Conservation (phyloP, 2,329 filamentous ascomycete genomes). For the Exophiala aquamarina region DNA sequence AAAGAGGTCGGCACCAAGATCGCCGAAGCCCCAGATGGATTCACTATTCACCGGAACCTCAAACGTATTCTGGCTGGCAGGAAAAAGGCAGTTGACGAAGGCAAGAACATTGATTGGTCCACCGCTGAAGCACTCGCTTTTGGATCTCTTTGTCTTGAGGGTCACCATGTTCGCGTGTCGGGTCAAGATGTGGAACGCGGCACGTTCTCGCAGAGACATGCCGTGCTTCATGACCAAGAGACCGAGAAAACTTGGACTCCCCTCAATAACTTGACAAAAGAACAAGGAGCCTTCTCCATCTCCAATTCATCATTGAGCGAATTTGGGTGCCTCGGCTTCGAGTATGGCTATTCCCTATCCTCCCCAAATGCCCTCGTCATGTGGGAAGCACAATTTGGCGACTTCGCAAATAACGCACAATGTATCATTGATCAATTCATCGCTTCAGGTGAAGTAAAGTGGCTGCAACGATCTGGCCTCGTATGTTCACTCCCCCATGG, state of each 20-base stretch:
- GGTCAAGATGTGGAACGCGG: conserved; percentile 99
- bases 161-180: conserved; percentile 95
- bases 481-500: conserved; percentile 96
- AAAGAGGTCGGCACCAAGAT: conserved; percentile 82
- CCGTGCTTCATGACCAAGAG: conserved; percentile 96
- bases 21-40: conserved; percentile 75
- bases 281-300: conserved; percentile 95
- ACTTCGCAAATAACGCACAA: conserved; percentile 99
- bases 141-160: conserved; percentile 84
- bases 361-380: conserved; percentile 97
- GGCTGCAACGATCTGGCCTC: conserved; percentile 95
- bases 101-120: conserved; percentile 95
- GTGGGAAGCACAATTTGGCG: conserved; percentile 99
- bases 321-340: conserved; percentile 82
- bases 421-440: conserved; percentile 99
- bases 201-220: conserved; percentile 97
- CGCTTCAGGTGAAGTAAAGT: conserved; percentile 95
- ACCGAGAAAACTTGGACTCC: conserved; percentile 91
- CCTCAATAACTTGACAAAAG: conserved; percentile 80
- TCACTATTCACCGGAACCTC: conserved; percentile 88
- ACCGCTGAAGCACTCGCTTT: conserved; percentile 96
- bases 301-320: conserved; percentile 87
- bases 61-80: conserved; percentile 91
- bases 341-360: conserved; percentile 96
- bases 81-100: conserved; percentile 88